A percentile compares a stretch with the other conserved stretches of the same genome.
Evolutionary conservation across 2,329 filamentous ascomycete genomes (phyloP).

Genomic region (Kalaharituber pfeilii): DNA sequence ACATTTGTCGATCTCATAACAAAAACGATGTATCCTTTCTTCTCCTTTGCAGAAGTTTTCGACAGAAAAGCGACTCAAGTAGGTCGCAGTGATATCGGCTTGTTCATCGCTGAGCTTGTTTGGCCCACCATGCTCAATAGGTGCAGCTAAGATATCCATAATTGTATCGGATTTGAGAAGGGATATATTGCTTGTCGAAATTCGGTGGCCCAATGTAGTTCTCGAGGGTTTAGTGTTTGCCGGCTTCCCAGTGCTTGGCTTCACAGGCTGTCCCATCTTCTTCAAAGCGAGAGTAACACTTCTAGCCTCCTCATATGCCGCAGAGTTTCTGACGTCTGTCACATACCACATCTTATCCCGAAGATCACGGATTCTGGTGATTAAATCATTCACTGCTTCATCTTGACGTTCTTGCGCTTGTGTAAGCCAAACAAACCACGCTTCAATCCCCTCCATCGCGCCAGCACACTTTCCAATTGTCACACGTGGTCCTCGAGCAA

Average conservation of each 20-base stretch:
- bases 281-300: conserved; percentile 77
- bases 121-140: conserved; percentile 67
- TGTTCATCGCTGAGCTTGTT: conserved; percentile 96
- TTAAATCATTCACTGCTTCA: conserved; percentile 54
- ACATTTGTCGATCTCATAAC: conserved; percentile 72
- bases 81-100: conserved; percentile 63
- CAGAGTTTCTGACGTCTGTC: conserved; percentile 79
- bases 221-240: conserved; percentile 12
- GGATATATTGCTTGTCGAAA: conserved; percentile 23
- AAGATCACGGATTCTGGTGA: conserved; percentile 53
- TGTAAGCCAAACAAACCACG: conserved; percentile 68
- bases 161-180: conserved; percentile 28
- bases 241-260: conserved; percentile 22
- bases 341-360: conserved; percentile 99
- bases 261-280: conserved; percentile 55
- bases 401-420: conserved; percentile 67
- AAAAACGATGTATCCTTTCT: conserved; percentile 85
- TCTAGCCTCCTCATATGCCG: conserved; percentile 68
- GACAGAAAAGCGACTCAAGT: conserved; percentile 64
- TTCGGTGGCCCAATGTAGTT: conserved; percentile 19
- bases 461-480: conserved; percentile 51
- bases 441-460: conserved; percentile 61
- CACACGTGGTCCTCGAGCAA: conserved; percentile 52
- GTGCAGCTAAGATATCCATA: conserved; percentile 69
- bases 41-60: conserved; percentile 92